Percentiles rank a stretch among this genome's conserved stretches.
These are phyloP conservation scores for Lumnitzera littorea DNA, from an alignment of 345 rosid genomes.

Conservation along the genomic window DNA sequence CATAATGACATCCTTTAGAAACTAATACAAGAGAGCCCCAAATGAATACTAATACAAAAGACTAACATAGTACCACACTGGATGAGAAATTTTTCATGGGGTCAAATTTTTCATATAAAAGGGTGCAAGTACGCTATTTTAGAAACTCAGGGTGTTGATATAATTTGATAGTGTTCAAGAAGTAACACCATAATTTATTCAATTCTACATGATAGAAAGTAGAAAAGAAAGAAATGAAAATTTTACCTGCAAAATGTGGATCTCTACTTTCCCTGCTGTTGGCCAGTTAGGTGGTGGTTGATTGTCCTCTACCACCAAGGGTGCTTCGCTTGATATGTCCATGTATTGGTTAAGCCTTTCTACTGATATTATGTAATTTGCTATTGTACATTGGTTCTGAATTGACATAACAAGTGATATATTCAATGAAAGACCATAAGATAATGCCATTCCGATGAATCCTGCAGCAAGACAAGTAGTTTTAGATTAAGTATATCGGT, in stretches of 20 bases:
- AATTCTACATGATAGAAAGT: background rate
- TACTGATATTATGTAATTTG: conserved; percentile 85
- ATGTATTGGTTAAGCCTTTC: conserved; percentile 94
- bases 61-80: too few relatives aligned
- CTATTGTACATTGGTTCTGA: conserved; percentile 81
- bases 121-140: too few relatives aligned
- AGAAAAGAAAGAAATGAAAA: background rate
- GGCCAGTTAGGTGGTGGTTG: conserved; percentile 84
- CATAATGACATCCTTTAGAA: too few relatives aligned
- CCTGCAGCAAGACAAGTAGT: conserved; percentile 36
- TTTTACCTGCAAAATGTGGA: conserved; percentile 66
- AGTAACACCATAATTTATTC: too few relatives aligned
- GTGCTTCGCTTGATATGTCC: conserved; percentile 85
- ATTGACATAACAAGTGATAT: conserved; percentile 62
- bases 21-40: too few relatives aligned
- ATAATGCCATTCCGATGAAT: conserved; percentile 95
- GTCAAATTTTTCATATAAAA: too few relatives aligned
- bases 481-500: background rate
- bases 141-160: too few relatives aligned
- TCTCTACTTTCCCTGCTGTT: conserved; percentile 67
- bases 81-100: too few relatives aligned
- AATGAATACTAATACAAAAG: too few relatives aligned
- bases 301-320: conserved; percentile 61
- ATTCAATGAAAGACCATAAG: conserved; percentile 89
- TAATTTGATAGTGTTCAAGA: too few relatives aligned